Evolutionary conservation across 2,329 filamentous ascomycete genomes (phyloP).

Genomic region (Penicillium sp.): DNA sequence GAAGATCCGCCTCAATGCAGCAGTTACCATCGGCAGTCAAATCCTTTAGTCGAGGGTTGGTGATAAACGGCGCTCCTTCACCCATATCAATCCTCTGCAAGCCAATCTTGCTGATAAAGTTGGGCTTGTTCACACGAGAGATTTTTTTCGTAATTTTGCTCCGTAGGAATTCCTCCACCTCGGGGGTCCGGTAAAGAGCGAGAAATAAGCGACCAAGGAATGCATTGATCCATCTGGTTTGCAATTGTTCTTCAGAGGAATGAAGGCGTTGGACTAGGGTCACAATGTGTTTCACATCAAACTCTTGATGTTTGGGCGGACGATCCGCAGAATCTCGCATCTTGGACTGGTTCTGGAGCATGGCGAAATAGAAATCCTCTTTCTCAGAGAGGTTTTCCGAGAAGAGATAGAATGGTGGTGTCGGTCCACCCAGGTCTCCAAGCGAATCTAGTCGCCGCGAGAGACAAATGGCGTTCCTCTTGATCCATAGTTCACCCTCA

Average conservation of each 20-base stretch:
- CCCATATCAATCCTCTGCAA: slow-evolving; percentile 83
- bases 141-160: slow-evolving; percentile 96
- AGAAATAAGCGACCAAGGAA: slow-evolving; percentile 86
- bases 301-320: slow-evolving; percentile 70
- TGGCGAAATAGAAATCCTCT: slow-evolving; percentile 95
- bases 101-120: slow-evolving; percentile 82
- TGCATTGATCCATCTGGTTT: slow-evolving; percentile 92
- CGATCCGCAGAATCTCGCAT: slow-evolving; percentile 57
- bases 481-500: slow-evolving; percentile 94
- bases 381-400: slow-evolving; percentile 95
- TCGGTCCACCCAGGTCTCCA: slow-evolving; percentile 57
- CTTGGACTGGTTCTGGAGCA: slow-evolving; percentile 81
- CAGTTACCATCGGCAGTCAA: slow-evolving; percentile 90
- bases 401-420: slow-evolving; percentile 90
- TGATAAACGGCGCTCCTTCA: slow-evolving; percentile 82
- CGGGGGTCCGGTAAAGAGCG: slow-evolving; percentile 78
- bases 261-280: slow-evolving; percentile 87
- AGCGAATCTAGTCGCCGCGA: slow-evolving; percentile 61
- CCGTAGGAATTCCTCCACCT: slow-evolving; percentile 76
- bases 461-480: slow-evolving; percentile 84
- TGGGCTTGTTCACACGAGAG: slow-evolving; percentile 84
- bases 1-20: slow-evolving; percentile 80
- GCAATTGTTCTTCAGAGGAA: slow-evolving; percentile 84
- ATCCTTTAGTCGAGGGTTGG: slow-evolving; percentile 83
- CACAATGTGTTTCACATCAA: slow-evolving; percentile 84